Percentiles rank a stretch among this genome's conserved stretches.
Conservation (phyloP, 306 rosid species). For the Sechiopsis laciniata region DNA sequence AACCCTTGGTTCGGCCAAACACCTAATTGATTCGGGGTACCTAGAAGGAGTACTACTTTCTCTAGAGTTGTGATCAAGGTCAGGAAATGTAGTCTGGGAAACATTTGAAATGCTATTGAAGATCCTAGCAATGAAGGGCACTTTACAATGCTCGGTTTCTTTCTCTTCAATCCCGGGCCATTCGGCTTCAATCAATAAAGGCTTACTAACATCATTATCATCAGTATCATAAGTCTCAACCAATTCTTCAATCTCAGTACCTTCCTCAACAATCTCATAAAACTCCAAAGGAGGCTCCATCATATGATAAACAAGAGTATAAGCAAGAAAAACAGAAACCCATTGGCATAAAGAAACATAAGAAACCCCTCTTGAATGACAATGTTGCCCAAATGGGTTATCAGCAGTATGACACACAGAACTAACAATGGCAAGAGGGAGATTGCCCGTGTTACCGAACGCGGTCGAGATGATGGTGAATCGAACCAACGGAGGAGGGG, state of each 20-base stretch:
- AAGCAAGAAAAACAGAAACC: constrained; percentile 74
- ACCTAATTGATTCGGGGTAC: constrained; percentile 47
- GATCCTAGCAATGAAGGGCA: constrained; percentile 69
- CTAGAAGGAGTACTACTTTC: constrained; percentile 23
- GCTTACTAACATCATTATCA: constrained; percentile 49
- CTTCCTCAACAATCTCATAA: constrained; percentile 60
- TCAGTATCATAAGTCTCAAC: background rate
- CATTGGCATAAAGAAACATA: constrained; percentile 75
- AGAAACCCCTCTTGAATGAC: constrained; percentile 57
- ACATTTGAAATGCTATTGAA: constrained; percentile 50
- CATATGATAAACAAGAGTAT: constrained; percentile 87
- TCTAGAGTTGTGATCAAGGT: constrained; percentile 30
- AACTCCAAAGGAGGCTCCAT: constrained; percentile 81
- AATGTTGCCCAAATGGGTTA: constrained; percentile 55
- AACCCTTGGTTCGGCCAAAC: constrained; percentile 79
- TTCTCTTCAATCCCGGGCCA: constrained; percentile 93
- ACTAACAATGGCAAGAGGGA: constrained; percentile 62
- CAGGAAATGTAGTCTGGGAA: constrained; percentile 42
- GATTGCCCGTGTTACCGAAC: constrained; percentile 83
- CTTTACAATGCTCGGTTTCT: constrained; percentile 74
- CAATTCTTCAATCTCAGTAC: constrained; percentile 35
- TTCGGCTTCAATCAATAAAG: constrained; percentile 83
- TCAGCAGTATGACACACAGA: constrained; percentile 56
- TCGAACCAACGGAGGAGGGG: constrained; percentile 52
- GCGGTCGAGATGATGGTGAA: constrained; percentile 70